Percentiles rank a stretch among this genome's conserved stretches.
Conservation (phyloP, 495 filamentous ascomycete genomes). For the Lophiotrema nucula region DNA sequence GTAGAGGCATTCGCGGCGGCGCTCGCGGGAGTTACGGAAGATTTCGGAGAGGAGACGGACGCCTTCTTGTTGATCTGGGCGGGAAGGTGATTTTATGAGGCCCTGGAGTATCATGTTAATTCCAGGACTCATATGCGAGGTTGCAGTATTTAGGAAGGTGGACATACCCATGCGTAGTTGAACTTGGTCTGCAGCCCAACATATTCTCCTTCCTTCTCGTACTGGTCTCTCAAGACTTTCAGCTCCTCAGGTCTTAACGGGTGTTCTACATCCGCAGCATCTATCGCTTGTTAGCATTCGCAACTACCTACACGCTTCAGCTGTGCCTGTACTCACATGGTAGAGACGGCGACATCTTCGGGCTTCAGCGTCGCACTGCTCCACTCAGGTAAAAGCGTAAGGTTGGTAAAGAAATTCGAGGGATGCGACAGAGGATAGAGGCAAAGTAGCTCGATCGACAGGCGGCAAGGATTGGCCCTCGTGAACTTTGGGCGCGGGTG, state of each 20-base stretch:
- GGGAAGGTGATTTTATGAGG: slow-evolving; percentile 83
- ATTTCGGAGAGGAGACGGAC: slow-evolving; percentile 94
- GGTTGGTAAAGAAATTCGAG: no score
- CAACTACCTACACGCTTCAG: slow-evolving; percentile 25
- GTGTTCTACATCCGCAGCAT: slow-evolving; percentile 96
- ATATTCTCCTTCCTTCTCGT: slow-evolving; percentile 93
- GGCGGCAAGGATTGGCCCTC: slow-evolving; percentile 17
- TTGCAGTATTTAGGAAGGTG: no score
- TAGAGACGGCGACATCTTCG: slow-evolving; percentile 33
- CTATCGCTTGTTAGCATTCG: slow-evolving; percentile 48
- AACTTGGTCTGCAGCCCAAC: slow-evolving; percentile 98
- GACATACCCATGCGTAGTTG: slow-evolving; percentile 93
- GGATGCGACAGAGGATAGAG: no score
- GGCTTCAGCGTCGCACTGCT: no score
- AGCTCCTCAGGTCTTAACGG: slow-evolving; percentile 87
- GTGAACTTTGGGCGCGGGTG: slow-evolving; percentile 12
- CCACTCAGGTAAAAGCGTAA: no score
- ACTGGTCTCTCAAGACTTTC: slow-evolving; percentile 85
- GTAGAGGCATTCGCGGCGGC: slow-evolving; percentile 94
- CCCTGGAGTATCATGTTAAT: slow-evolving; percentile 54
- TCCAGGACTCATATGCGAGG: background rate
- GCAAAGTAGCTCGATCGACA: background rate
- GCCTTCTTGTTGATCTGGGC: slow-evolving; percentile 88
- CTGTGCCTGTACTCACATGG: slow-evolving; percentile 27
- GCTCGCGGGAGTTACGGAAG: slow-evolving; percentile 86